phyloP scores from a whole-genome alignment of 1,139 yeast genomes.

The Suzukiozyma palmioleophila region DNA sequence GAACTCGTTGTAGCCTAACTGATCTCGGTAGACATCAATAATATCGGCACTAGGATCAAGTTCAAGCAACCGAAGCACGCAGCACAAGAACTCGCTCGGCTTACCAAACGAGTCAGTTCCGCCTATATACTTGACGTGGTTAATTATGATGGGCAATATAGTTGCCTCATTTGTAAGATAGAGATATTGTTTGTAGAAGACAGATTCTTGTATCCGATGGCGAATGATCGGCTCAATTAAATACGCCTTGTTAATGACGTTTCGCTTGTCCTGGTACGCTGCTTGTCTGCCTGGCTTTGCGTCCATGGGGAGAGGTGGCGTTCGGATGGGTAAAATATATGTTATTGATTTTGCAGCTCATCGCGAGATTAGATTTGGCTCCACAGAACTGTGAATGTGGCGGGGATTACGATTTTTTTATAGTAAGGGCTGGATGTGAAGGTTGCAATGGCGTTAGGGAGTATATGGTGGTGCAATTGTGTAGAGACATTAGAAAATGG shows the following conservation, averaged over 20 bases:
- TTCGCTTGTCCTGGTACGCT: slow-evolving; percentile 22
- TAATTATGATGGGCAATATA: slow-evolving; percentile 32
- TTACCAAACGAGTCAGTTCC: slow-evolving; percentile 46
- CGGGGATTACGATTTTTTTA: too few species aligned
- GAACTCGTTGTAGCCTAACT: slow-evolving; percentile 44
- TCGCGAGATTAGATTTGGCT: too few species aligned
- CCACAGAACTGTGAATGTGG: too few species aligned
- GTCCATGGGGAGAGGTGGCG: slow-evolving; percentile 1
- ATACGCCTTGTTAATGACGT: slow-evolving; percentile 43
- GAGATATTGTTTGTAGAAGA: slow-evolving; percentile 65
- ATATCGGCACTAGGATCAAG: slow-evolving; percentile 56
- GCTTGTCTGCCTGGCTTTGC: slow-evolving; percentile 13
- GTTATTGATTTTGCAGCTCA: too few species aligned
- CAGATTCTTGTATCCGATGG: slow-evolving; percentile 62
- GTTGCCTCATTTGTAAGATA: slow-evolving; percentile 54
- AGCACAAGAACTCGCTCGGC: slow-evolving; percentile 63
- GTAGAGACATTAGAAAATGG: too few species aligned
- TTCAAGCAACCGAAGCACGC: slow-evolving; percentile 59
- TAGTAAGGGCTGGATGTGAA: too few species aligned
- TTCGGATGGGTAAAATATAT: too few species aligned
- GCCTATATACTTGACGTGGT: slow-evolving; percentile 42
- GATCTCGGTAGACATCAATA: slow-evolving; percentile 46
- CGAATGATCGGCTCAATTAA: slow-evolving; percentile 65
- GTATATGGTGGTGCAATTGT: too few species aligned
- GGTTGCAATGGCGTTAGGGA: too few species aligned